phyloP scores from a whole-genome alignment of 805 yeast species.

The Barnettozyma populi region DNA sequence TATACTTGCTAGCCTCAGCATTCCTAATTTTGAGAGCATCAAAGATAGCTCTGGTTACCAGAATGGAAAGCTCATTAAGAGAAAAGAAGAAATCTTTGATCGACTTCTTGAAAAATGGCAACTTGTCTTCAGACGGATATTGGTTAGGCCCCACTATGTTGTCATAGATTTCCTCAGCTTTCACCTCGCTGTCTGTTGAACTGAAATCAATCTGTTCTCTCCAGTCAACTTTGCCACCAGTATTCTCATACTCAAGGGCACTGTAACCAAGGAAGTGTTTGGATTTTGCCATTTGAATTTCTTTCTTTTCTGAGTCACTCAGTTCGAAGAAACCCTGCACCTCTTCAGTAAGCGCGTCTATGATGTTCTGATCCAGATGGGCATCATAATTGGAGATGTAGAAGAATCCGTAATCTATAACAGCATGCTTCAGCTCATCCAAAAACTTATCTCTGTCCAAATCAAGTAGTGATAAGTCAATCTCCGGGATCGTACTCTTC shows the following conservation, averaged over 20 bases:
- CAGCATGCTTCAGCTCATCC: conserved; percentile 29
- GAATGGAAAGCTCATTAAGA: conserved; percentile 39
- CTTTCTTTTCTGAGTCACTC: conserved; percentile 29
- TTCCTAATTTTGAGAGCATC: conserved; percentile 48
- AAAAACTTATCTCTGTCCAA: conserved; percentile 6
- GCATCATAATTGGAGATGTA: conserved; percentile 29
- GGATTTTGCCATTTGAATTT: conserved; percentile 35
- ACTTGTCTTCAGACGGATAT: conserved; percentile 33
- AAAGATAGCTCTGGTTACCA: conserved; percentile 41
- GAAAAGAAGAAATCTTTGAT: conserved; percentile 34
- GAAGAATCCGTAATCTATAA: conserved; percentile 36
- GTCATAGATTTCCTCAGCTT: conserved; percentile 26
- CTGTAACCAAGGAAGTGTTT: conserved; percentile 44
- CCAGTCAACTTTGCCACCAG: conserved; percentile 41
- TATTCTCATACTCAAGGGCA: conserved; percentile 39
- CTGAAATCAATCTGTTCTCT: conserved; percentile 44
- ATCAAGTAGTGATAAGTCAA: conserved; percentile 12
- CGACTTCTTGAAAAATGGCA: conserved; percentile 33
- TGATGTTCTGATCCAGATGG: conserved; percentile 24
- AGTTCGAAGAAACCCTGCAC: conserved; percentile 29
- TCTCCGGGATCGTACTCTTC: conserved; percentile 11
- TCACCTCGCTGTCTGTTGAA: conserved; percentile 40
- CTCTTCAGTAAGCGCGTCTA: conserved; percentile 27
- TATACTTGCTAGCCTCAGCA: conserved; percentile 38
- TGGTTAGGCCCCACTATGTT: conserved; percentile 43